A percentile compares a stretch with the other conserved stretches of the same genome.
phyloP scores from a whole-genome alignment of 495 filamentous ascomycete species.

The Evansstolkia leycettana region DNA sequence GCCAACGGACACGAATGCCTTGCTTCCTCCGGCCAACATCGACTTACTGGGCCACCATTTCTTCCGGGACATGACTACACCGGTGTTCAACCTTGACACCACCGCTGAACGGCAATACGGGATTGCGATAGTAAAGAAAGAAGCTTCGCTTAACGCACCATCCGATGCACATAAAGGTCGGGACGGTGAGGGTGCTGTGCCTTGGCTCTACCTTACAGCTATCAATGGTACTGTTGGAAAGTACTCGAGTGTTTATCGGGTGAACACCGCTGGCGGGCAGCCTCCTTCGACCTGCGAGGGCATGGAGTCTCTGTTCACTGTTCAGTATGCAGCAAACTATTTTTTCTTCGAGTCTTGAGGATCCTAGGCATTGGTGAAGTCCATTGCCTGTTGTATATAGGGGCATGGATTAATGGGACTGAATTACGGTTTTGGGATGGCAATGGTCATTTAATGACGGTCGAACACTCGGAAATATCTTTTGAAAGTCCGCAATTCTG shows the following conservation, averaged over 20 bases:
- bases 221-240: constrained; percentile 40
- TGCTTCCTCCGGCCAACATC: constrained; percentile 39
- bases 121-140: constrained; percentile 50
- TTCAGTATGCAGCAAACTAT: constrained; percentile 78
- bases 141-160: constrained; percentile 44
- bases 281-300: constrained; percentile 64
- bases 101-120: constrained; percentile 38
- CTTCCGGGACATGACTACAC: constrained; percentile 49
- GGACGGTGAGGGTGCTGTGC: constrained; percentile 49
- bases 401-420: too few relatives aligned
- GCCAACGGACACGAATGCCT: constrained; percentile 9
- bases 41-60: constrained; percentile 70
- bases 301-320: constrained; percentile 45
- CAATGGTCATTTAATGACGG: too few relatives aligned
- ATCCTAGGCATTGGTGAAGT: not conserved
- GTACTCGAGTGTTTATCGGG: constrained; percentile 68
- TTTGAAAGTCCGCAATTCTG: too few relatives aligned
- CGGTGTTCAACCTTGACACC: constrained; percentile 70
- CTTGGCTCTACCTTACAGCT: constrained; percentile 37
- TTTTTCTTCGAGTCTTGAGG: constrained; percentile 36
- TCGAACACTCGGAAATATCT: too few relatives aligned
- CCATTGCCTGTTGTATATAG: too few relatives aligned
- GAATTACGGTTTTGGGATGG: too few relatives aligned
- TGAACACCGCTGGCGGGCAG: constrained; percentile 76
- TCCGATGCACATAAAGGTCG: constrained; percentile 38